phyloP scores from a whole-genome alignment of 306 rosid genomes.

The Begonia peltatifolia region DNA sequence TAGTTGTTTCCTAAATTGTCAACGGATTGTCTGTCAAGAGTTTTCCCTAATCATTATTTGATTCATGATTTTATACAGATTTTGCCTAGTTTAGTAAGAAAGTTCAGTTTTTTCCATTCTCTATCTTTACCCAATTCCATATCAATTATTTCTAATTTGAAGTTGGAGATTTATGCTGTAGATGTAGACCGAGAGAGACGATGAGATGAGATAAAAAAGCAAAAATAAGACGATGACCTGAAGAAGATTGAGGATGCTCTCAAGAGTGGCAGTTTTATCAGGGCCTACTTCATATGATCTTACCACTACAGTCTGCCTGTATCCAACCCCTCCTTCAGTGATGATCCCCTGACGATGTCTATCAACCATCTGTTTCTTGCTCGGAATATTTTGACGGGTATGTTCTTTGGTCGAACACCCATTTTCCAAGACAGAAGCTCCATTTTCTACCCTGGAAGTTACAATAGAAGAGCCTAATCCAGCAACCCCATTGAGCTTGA shows the following conservation, averaged over 20 bases:
- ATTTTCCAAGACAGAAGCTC: constrained; percentile 22
- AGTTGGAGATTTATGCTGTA: no score
- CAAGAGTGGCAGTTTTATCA: constrained; percentile 83
- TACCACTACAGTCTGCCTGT: constrained; percentile 71
- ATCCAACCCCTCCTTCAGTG: constrained; percentile 67
- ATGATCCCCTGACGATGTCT: constrained; percentile 63
- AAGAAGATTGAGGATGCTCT: constrained; percentile 70
- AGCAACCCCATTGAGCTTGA: constrained; percentile 30
- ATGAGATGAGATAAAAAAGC: no score
- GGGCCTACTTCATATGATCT: constrained; percentile 92
- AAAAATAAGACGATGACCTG: constrained; percentile 27
- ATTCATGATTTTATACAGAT: no score
- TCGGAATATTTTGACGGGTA: constrained; percentile 58
- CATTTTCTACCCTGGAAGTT: no score
- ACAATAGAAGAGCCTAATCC: no score
- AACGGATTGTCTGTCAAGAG: no score
- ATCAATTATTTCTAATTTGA: no score
- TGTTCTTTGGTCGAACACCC: constrained; percentile 12
- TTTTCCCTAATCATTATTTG: no score
- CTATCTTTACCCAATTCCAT: no score
- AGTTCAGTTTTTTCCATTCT: no score
- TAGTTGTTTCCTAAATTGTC: constrained; percentile 10
- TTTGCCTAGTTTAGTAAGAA: no score
- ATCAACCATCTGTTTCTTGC: constrained; percentile 67
- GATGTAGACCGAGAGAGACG: no score